A percentile compares a stretch with the other conserved stretches of the same genome.
Conservation (phyloP, 176 grass and related monocot genomes). For the Triticum dicoccoides region DNA sequence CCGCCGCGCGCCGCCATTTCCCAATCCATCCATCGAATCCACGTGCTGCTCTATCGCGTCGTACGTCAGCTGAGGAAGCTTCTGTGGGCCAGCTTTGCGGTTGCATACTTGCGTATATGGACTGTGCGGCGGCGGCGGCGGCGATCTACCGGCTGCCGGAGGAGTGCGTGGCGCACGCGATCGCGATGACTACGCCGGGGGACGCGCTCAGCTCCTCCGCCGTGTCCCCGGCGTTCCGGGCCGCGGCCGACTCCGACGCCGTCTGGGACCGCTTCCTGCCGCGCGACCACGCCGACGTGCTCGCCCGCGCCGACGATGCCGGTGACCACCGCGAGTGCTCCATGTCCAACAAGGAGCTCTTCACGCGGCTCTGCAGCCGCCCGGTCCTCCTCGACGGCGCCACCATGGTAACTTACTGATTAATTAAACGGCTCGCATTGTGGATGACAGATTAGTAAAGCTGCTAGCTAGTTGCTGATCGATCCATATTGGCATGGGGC, state of each 20-base stretch:
- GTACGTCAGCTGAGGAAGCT: not conserved
- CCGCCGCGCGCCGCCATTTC: not conserved
- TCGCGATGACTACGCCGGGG: constrained; percentile 62
- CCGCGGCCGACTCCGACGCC: constrained; percentile 60
- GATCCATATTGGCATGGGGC: not conserved
- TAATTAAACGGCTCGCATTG: not conserved
- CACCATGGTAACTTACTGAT: constrained; percentile 46
- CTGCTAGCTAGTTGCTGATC: not conserved
- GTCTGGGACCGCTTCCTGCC: constrained; percentile 77
- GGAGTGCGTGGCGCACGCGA: constrained; percentile 68
- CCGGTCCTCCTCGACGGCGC: constrained; percentile 70
- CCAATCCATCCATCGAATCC: not conserved
- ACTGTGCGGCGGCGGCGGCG: not conserved
- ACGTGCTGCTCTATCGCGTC: not conserved
- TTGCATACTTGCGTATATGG: not conserved
- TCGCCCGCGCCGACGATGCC: constrained; percentile 34
- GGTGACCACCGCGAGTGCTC: not conserved
- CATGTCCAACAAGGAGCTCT: constrained; percentile 68
- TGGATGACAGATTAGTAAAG: not conserved
- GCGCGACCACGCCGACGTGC: constrained; percentile 40
- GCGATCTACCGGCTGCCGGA: constrained; percentile 58
- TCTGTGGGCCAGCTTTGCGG: not conserved
- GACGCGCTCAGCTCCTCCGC: constrained; percentile 58
- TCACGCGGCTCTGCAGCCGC: constrained; percentile 51
- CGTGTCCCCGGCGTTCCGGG: constrained; percentile 53